Base-by-base conservation (phyloP, 192 early-diverging fungal species). In the Funneliformis geosporum region DNA sequence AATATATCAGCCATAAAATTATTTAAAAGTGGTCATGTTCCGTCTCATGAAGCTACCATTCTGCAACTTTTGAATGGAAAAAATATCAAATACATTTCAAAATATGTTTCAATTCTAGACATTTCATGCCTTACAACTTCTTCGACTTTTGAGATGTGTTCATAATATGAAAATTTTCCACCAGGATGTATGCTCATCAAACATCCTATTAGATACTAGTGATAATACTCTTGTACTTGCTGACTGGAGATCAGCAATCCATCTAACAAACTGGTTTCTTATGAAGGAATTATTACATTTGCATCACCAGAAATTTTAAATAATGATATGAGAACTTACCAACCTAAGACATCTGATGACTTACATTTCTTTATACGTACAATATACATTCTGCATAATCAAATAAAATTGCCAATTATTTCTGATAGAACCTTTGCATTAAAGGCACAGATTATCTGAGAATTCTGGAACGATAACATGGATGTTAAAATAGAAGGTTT, bases 221-320 rank as follows among this genome's bases (percentile, higher is more conserved):
- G 47, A 73, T n/a, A 73, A 73, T 28, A 46, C 1, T 1, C 70
- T 33, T 73, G 11, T 73, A 46, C 43, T 73, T 73, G 71, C 25
- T 73, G 71, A 73, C 71, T 73, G 71, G 71, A n/a, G 71, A 47
- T 73, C 44, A 73, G 21, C 23, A 42, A 18, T 28, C 5, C 16
- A 1, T 5, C 4, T 46, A 3, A 14, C 8, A 0, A 39, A 42
- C 12, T 5, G 16, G 16, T 25, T 0, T 7, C 6, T 1, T 72
- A 72, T 46, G 70, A 7, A 73, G 71, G 71, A 28, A 73, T n/a
- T 47, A 50, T 44, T 46, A 50, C n/a, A 28, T 73, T 73, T 73
- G 8, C 71, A 6, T 55, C 46, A 55, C 71, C 44, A 25, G 9
- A 73, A 28, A 73, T 73, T 73, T 9, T 73, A 50, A 55, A 5